These are phyloP conservation scores for Fusarium abutilonis DNA, from an alignment of 2,329 filamentous ascomycete species.

Conservation along the genomic window DNA sequence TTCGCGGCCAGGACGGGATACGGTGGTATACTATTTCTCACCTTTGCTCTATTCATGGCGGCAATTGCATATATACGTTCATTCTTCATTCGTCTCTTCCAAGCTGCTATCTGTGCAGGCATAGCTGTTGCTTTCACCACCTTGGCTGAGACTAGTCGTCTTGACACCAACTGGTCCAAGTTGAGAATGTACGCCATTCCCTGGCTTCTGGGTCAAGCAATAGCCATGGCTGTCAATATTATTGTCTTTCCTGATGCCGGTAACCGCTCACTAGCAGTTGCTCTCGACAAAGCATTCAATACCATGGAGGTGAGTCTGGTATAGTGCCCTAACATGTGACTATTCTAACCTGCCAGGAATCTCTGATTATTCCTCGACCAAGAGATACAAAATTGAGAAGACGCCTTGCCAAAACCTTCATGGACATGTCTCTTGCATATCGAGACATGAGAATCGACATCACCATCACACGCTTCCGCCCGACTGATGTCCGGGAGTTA, in stretches of 20 bases:
- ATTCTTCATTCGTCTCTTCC: constrained; percentile 66
- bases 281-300: constrained; percentile 58
- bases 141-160: constrained; percentile 59
- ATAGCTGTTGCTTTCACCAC: constrained; percentile 65
- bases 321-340: too few relatives aligned
- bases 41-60: constrained; percentile 63
- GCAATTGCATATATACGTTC: constrained; percentile 63
- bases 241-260: constrained; percentile 65
- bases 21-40: constrained; percentile 65
- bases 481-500: constrained; percentile 59
- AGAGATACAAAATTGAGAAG: constrained; percentile 51
- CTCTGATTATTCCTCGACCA: constrained; percentile 47
- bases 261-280: constrained; percentile 60
- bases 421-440: constrained; percentile 65
- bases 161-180: constrained; percentile 59
- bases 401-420: constrained; percentile 61
- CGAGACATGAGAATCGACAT: constrained; percentile 67
- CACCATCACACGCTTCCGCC: constrained; percentile 63
- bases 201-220: constrained; percentile 64
- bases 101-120: constrained; percentile 64
- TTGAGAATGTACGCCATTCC: constrained; percentile 63
- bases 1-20: constrained; percentile 57
- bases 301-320: constrained; percentile 56
- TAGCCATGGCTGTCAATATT: constrained; percentile 61
- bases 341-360: constrained; percentile 41